phyloP scores from a whole-genome alignment of 73 alveolate genomes.

The Paramecium caudatum region DNA sequence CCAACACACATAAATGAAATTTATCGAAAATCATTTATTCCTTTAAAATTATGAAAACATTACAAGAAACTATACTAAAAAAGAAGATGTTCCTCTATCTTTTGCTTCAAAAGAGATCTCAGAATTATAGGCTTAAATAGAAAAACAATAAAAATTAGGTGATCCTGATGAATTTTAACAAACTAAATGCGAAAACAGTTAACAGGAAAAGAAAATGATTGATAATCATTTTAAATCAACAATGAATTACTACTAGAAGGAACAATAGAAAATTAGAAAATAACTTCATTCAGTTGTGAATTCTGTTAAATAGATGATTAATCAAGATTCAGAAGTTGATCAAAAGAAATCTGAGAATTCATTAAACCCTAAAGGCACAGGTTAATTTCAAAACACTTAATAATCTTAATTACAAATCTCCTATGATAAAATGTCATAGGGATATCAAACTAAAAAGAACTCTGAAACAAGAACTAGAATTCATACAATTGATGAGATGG shows the following conservation, averaged over 20 bases:
- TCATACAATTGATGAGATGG: conserved; percentile 5
- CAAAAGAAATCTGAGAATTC: not conserved
- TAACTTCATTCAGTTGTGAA: not conserved
- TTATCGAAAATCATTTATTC: not conserved
- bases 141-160: not conserved
- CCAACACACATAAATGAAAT: not conserved
- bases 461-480: not conserved
- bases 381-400: not conserved
- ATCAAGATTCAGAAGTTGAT: conserved; percentile 10
- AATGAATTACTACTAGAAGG: not conserved
- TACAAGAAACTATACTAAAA: not conserved
- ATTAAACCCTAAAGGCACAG: not conserved
- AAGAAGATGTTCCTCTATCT: conserved; percentile 31
- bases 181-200: not conserved
- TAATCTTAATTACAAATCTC: not conserved
- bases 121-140: not conserved
- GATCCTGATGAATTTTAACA: not conserved
- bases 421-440: not conserved
- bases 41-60: conserved; percentile 35
- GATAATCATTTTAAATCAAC: not conserved
- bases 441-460: not conserved
- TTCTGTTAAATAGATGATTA: not conserved
- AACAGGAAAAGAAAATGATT: not conserved
- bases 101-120: not conserved
- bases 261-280: not conserved